Evolutionary conservation across 2,329 filamentous ascomycete species (phyloP).

Genomic region (Fusarium nisikadoi): DNA sequence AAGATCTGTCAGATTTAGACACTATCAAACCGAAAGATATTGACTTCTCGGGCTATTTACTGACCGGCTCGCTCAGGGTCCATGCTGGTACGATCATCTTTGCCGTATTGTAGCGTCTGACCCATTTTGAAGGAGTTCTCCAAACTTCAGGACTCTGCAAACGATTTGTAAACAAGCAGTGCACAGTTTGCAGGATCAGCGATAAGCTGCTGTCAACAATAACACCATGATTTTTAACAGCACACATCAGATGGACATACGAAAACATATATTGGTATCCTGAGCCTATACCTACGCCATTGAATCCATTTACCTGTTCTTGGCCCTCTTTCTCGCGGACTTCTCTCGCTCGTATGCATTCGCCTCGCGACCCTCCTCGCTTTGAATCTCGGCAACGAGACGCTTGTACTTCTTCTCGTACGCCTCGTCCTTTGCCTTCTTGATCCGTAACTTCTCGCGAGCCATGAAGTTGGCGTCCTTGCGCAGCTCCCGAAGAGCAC

Average conservation of each 20-base stretch:
- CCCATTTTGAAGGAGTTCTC: background rate
- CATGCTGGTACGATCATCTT: no score
- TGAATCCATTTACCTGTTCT: constrained; percentile 52
- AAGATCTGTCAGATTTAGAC: background rate
- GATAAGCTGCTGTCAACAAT: no score
- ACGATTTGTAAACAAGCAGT: no score
- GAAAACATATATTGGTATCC: constrained; percentile 38
- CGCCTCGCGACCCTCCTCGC: constrained; percentile 85
- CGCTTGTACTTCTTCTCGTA: constrained; percentile 98
- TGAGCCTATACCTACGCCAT: constrained; percentile 17
- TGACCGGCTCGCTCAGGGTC: background rate
- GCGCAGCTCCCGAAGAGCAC: constrained; percentile 89
- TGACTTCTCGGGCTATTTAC: background rate
- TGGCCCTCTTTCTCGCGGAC: constrained; percentile 75
- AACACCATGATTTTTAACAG: background rate
- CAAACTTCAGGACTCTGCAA: background rate
- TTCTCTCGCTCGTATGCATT: constrained; percentile 93
- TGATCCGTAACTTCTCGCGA: constrained; percentile 86
- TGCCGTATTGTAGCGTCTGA: background rate
- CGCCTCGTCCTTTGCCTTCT: constrained; percentile 91
- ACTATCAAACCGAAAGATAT: background rate
- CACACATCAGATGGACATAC: constrained; percentile 7
- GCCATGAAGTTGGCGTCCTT: constrained; percentile 97
- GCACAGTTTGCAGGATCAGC: no score
- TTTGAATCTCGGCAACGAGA: constrained; percentile 93